Evolutionary conservation across 148 eudicot species (phyloP).

Genomic region (Amaranthus hypochondriacus): DNA sequence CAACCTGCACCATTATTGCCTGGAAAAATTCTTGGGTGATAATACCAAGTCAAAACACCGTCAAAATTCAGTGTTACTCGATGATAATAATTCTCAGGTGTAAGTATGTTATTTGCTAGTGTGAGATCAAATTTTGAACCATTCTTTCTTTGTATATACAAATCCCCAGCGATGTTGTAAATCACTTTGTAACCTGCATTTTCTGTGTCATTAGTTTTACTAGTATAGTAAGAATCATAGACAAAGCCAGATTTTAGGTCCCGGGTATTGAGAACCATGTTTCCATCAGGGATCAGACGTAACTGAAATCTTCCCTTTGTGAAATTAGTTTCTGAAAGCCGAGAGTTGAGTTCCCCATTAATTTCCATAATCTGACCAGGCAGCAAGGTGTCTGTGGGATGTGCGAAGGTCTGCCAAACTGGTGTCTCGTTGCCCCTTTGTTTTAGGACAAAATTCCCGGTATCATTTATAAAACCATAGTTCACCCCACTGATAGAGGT

Average conservation of each 20-base stretch:
- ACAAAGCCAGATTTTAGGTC: not conserved
- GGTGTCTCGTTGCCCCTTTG: not conserved
- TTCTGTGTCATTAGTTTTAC: not conserved
- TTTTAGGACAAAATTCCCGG: slow-evolving; percentile 42
- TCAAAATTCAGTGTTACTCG: slow-evolving; percentile 41
- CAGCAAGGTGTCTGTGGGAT: slow-evolving; percentile 48
- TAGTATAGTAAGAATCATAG: slow-evolving; percentile 10
- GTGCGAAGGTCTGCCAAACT: slow-evolving; percentile 41
- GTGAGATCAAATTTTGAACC: slow-evolving; percentile 19
- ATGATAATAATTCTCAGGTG: slow-evolving; percentile 30
- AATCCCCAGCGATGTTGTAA: slow-evolving; percentile 29
- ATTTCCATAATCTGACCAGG: slow-evolving; percentile 36
- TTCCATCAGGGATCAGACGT: slow-evolving; percentile 16
- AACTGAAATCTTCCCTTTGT: slow-evolving; percentile 42
- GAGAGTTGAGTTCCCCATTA: slow-evolving; percentile 21
- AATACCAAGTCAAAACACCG: slow-evolving; percentile 46
- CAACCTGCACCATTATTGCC: slow-evolving; percentile 13
- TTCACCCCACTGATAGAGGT: slow-evolving; percentile 8
- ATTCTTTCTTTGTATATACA: slow-evolving; percentile 29
- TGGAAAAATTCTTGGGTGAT: slow-evolving; percentile 25
- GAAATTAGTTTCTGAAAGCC: slow-evolving; percentile 29
- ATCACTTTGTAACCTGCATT: slow-evolving; percentile 19
- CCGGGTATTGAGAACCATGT: slow-evolving; percentile 17
- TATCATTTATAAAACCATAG: slow-evolving; percentile 38
- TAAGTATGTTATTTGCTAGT: not conserved